phyloP scores from a whole-genome alignment of 2,329 filamentous ascomycete species.

The Verticillium nubilum region DNA sequence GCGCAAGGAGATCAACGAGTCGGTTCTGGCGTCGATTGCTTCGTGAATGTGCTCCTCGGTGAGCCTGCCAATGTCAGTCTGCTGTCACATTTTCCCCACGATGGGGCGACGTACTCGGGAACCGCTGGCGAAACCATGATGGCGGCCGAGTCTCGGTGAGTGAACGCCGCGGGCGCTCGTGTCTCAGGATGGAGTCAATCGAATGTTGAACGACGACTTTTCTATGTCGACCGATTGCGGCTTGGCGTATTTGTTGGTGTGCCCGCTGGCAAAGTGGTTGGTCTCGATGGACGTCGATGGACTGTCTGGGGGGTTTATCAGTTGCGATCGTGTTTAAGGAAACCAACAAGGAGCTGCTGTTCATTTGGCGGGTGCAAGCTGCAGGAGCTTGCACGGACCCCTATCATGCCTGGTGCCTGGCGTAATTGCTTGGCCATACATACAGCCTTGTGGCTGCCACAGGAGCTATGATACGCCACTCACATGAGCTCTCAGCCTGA shows the following conservation, averaged over 20 bases:
- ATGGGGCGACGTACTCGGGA: constrained; percentile 58
- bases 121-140: constrained; percentile 70
- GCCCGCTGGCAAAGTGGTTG: not conserved
- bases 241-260: not conserved
- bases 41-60: constrained; percentile 91
- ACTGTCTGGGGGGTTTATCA: not conserved
- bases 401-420: not conserved
- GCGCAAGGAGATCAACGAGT: constrained; percentile 76
- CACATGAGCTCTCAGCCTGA: not conserved
- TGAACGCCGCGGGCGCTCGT: not conserved
- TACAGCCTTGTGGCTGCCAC: not conserved
- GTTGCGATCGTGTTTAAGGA: not conserved
- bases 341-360: not conserved
- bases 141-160: constrained; percentile 14
- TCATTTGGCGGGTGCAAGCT: not conserved
- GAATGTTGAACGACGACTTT: not conserved
- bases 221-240: not conserved
- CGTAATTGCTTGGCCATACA: not conserved
- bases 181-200: not conserved
- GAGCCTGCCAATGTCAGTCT: constrained; percentile 52
- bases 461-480: not conserved
- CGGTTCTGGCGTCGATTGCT: constrained; percentile 86
- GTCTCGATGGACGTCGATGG: not conserved
- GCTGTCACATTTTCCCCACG: not conserved
- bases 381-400: not conserved